Base-by-base conservation (phyloP, 2,329 filamentous ascomycete species). In the Ophiostoma novo-ulmi region DNA sequence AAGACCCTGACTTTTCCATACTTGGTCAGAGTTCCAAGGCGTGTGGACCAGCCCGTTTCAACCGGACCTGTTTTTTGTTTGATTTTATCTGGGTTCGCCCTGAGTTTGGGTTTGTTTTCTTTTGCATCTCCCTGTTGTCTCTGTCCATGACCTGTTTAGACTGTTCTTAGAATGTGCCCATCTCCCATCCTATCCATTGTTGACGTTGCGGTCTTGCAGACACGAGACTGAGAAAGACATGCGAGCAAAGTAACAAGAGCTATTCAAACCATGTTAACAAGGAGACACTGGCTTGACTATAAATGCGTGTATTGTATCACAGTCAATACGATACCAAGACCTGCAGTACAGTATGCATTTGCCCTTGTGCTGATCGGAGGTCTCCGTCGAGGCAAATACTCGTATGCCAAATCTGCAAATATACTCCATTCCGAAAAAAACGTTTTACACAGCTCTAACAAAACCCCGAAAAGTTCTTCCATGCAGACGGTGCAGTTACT, bases 41-140 rank as follows among this genome's bases (percentile, higher is more conserved):
- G 22, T 31, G 58, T 63, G 58, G 58, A 63, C 26, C 58, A 63
- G 5, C 13, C 55, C 58, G 58, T 63, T 63, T 63, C 58, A 63
- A 63, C 58, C 31, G 58, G 58, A 35, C 58, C 58, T 63, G 58
- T 63, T 63, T 63, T 63, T 63, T 35, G 26, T 63, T 63, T 63
- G 58, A 58, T 58, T 63, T 63, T 63, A 35, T 63, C 58, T 63
- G 58, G 52, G 22, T 10, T 31, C 17, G 17, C 44, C n/a, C 52
- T 44, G 39, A 11, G 17, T 20, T 52, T 14, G 22, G 17, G 13
- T 26, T 63, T 63, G 11, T 26, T 63, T 31, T 14, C 13, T 35
- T 26, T 26, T 63, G 26, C 20, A 3, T 35, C 14, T 14, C 3
- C 13, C 17, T 63, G 48, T 31, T 8, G 31, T 31, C 5, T 61